Evolutionary conservation across 768 basidiomycete genomes (phyloP).

Genomic region (Rubroboletus pulcherrimus): DNA sequence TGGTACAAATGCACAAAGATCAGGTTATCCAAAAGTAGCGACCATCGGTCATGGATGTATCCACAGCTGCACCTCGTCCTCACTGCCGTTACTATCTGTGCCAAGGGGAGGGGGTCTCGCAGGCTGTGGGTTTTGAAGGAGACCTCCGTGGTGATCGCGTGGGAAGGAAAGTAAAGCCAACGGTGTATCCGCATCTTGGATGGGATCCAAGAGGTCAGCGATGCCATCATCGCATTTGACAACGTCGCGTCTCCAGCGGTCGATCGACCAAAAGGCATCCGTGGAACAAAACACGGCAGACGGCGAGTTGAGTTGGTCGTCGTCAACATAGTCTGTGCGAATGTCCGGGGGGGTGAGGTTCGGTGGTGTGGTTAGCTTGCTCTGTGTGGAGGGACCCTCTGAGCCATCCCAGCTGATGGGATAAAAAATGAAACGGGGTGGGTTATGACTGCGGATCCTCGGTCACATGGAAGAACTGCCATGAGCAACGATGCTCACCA

Average conservation of each 20-base stretch:
- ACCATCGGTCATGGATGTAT: slow-evolving; percentile 9
- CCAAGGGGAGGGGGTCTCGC: neutral
- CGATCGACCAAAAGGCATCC: slow-evolving; percentile 23
- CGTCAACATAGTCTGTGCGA: slow-evolving; percentile 13
- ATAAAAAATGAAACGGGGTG: slow-evolving; percentile 26
- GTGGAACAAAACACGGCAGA: slow-evolving; percentile 17
- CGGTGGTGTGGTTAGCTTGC: neutral
- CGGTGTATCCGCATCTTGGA: slow-evolving; percentile 11
- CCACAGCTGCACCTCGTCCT: slow-evolving; percentile 14
- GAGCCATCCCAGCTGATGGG: slow-evolving; percentile 25
- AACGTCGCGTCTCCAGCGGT: slow-evolving; percentile 22
- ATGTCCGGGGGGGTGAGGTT: neutral
- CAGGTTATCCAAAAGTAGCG: neutral
- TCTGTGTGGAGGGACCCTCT: slow-evolving; percentile 26
- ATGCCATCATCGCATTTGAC: slow-evolving; percentile 1
- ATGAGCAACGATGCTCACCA: slow-evolving; percentile 1
- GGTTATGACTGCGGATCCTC: slow-evolving; percentile 9
- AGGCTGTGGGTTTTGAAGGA: neutral
- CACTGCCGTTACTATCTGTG: neutral
- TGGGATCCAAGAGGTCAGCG: slow-evolving; percentile 14
- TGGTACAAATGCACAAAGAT: neutral
- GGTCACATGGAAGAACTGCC: neutral
- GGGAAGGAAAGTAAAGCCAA: slow-evolving; percentile 14
- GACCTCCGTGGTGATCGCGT: neutral
- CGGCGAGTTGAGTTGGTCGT: slow-evolving; percentile 35